These are phyloP conservation scores for Wallacemonas collosoma DNA, from an alignment of 208 protist species.

Conservation along the genomic window DNA sequence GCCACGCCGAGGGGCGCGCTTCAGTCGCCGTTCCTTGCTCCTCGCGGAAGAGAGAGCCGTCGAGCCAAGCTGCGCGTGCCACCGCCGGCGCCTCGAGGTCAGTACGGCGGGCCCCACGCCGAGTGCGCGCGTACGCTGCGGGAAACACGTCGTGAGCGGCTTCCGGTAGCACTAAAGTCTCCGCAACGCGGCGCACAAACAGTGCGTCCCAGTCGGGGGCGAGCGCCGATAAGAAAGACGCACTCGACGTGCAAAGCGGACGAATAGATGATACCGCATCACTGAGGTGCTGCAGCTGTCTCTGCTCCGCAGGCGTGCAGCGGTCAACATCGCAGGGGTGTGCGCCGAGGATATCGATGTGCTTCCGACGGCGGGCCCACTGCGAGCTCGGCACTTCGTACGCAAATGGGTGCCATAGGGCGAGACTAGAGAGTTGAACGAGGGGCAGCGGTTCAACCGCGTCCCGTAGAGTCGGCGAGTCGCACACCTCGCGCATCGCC, in stretches of 20 bases:
- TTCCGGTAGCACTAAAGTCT: constrained; percentile 60
- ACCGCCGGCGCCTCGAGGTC: neutral
- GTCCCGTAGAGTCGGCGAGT: constrained; percentile 26
- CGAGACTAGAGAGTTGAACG: constrained; percentile 35
- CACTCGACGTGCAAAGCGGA: constrained; percentile 38
- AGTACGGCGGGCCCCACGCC: neutral
- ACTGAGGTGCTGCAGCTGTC: constrained; percentile 42
- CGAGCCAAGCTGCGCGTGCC: neutral
- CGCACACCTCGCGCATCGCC: constrained; percentile 42
- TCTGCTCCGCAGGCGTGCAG: constrained; percentile 20
- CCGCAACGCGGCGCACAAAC: constrained; percentile 50
- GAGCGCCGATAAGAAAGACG: constrained; percentile 49
- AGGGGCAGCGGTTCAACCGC: constrained; percentile 57
- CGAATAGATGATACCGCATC: constrained; percentile 37
- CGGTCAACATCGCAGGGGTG: neutral
- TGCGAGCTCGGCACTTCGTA: constrained; percentile 39
- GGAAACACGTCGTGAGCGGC: constrained; percentile 68
- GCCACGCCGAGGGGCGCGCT: constrained; percentile 1
- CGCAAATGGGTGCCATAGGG: constrained; percentile 69
- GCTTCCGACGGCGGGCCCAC: constrained; percentile 34
- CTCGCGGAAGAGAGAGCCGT: constrained; percentile 6
- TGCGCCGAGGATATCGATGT: constrained; percentile 32
- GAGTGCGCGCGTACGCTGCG: constrained; percentile 6
- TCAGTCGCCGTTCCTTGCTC: neutral
- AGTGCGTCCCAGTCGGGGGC: constrained; percentile 63